Base-by-base conservation (phyloP, 2,329 filamentous ascomycete genomes). In the Alternaria sp. region DNA sequence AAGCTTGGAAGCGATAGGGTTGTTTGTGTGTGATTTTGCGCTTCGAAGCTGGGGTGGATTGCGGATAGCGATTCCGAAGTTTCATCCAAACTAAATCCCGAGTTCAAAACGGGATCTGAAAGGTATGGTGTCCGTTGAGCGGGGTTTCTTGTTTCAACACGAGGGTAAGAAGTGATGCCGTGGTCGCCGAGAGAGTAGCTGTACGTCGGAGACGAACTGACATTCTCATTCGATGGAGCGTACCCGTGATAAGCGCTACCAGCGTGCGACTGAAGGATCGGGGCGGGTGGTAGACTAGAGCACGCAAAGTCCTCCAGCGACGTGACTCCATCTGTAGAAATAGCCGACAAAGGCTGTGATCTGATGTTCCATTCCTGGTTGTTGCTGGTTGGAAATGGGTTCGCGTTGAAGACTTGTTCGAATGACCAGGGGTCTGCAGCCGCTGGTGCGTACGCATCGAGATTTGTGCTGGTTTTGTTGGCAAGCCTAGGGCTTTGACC, bases 21-120 rank as follows among this genome's bases (percentile, higher is more conserved):
- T 41, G 9, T 0, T 5, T 41, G 15, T n/a, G 4, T 0, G 37
- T 10, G 37, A 41, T 1, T 41, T 2, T n/a, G 37, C 15, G 0
- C 37, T 41, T 41, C 8, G 15, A 41, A 41, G 15, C 37, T 41
- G 37, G 37, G 37, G 15, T 18, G 15, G 15, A 41, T 1, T 41
- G 37, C 8, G 8, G 8, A 41, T 41, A 41, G 37, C 37, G 37
- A 41, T 41, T 41, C 37, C 15, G 37, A 41, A 41, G 15, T 18
- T 41, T 41, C 37, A 18, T 41, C 4, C 37, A 41, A 41, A 41
- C 15, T 41, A 0, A 2, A 41, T 41, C 15, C 37, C 37, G 37
- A 41, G 37, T 41, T 41, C 0, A 41, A 18, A 0, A 41, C 0
- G 37, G 37, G 37, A 41, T 41, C 37, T 41, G 37, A 41, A 41